Evolutionary conservation across 1,284 basidiomycete species (phyloP).

Genomic region (Farysia itapuensis): DNA sequence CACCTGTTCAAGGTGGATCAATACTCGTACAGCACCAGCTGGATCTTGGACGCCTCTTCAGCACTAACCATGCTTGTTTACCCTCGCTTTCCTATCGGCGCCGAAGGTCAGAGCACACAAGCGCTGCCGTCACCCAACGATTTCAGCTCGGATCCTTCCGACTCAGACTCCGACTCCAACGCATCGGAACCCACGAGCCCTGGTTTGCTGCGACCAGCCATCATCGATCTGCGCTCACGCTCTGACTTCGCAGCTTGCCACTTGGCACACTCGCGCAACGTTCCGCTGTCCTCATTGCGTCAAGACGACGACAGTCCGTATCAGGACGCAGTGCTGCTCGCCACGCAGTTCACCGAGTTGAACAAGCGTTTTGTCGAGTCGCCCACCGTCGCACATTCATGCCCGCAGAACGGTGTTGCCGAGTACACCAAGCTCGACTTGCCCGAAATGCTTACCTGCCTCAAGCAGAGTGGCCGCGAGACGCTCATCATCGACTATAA

Average conservation of each 20-base stretch:
- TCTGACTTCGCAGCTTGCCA: constrained; percentile 3
- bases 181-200: not conserved
- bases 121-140: not conserved
- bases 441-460: constrained; percentile 14
- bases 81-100: constrained; percentile 4
- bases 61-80: constrained; percentile 27
- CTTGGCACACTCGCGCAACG: constrained; percentile 6
- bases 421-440: constrained; percentile 8
- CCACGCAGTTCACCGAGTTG: constrained; percentile 23
- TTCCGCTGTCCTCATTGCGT: constrained; percentile 16
- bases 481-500: constrained; percentile 15
- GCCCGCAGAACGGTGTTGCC: constrained; percentile 10
- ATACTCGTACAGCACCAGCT: constrained; percentile 20
- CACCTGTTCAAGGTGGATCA: constrained; percentile 28
- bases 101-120: not conserved
- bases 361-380: constrained; percentile 7
- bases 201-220: constrained; percentile 7
- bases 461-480: constrained; percentile 5
- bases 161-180: constrained; percentile 5
- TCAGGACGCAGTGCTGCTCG: constrained; percentile 17
- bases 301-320: constrained; percentile 15
- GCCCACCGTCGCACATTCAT: constrained; percentile 2
- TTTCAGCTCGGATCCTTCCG: not conserved
- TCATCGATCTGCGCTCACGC: constrained; percentile 14
- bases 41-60: constrained; percentile 14